phyloP scores from a whole-genome alignment of 2,329 filamentous ascomycete genomes.

The Pseudogymnoascus sp. region DNA sequence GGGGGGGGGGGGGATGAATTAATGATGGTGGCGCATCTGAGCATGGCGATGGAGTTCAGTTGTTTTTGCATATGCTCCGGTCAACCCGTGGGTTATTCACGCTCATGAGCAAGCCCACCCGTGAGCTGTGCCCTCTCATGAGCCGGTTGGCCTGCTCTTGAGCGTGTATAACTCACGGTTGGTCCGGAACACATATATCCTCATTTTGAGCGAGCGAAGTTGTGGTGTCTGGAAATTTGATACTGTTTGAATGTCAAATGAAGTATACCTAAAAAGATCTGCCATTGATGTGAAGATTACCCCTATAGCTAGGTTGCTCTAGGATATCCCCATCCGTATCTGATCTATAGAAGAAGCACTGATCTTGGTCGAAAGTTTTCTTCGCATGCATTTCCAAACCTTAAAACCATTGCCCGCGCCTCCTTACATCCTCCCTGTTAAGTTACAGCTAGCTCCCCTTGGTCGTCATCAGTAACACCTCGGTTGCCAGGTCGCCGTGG shows the following conservation, averaged over 20 bases:
- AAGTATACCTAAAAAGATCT: neutral
- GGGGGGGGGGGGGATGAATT: neutral
- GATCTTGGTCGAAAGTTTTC: neutral
- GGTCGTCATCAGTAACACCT: neutral
- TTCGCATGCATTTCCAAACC: neutral
- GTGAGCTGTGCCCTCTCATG: too few relatives aligned
- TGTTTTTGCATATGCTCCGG: neutral
- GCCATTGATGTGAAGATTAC: neutral
- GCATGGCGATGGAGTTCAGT: slow-evolving; percentile 2
- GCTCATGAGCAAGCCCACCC: too few relatives aligned
- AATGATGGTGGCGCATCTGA: neutral
- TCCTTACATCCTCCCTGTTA: too few relatives aligned
- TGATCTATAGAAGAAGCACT: neutral
- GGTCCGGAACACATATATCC: neutral
- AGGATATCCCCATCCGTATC: neutral
- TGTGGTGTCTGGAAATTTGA: neutral
- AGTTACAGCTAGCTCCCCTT: neutral
- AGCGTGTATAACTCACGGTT: too few relatives aligned
- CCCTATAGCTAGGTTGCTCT: neutral
- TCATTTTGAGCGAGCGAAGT: neutral
- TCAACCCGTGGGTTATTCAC: too few relatives aligned
- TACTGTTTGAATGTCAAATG: neutral
- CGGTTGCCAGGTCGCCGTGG: neutral
- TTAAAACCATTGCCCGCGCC: too few relatives aligned
- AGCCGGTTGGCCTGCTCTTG: too few relatives aligned